Evolutionary conservation across 805 yeast species (phyloP).

Genomic region (Yueomyces sp.): DNA sequence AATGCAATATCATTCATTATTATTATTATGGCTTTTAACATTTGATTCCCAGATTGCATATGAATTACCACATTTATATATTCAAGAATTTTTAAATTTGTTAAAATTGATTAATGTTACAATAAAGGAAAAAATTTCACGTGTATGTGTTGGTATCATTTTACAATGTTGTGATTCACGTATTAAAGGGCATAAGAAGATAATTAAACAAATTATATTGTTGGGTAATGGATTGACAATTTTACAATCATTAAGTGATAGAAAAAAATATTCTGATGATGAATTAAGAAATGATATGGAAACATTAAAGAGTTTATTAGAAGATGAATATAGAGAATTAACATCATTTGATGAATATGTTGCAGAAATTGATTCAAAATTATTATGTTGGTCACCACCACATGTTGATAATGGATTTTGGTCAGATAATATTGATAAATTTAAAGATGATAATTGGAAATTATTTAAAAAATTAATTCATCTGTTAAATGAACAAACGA

Average conservation of each 20-base stretch:
- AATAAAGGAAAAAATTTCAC: slow-evolving; percentile 81
- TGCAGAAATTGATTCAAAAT: slow-evolving; percentile 69
- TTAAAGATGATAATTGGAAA: slow-evolving; percentile 69
- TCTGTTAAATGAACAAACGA: slow-evolving; percentile 29
- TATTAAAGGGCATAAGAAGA: slow-evolving; percentile 28
- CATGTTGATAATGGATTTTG: slow-evolving; percentile 83
- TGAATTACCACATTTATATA: slow-evolving; percentile 40
- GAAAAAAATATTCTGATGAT: slow-evolving; percentile 93
- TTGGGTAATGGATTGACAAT: slow-evolving; percentile 64
- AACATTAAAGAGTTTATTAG: slow-evolving; percentile 43
- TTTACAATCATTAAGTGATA: slow-evolving; percentile 55
- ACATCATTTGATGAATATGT: slow-evolving; percentile 88
- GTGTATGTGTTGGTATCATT: slow-evolving; percentile 68
- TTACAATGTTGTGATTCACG: slow-evolving; percentile 39
- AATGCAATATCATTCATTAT: slow-evolving; percentile 65
- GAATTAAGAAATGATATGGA: slow-evolving; percentile 69
- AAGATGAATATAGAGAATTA: slow-evolving; percentile 60
- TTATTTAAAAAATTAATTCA: slow-evolving; percentile 48
- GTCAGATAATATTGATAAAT: slow-evolving; percentile 65
- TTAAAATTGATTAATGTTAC: slow-evolving; percentile 57
- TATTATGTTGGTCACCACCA: slow-evolving; percentile 81
- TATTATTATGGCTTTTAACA: slow-evolving; percentile 75
- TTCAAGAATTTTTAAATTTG: slow-evolving; percentile 32
- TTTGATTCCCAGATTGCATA: slow-evolving; percentile 45
- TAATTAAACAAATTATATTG: slow-evolving; percentile 53